Evolutionary conservation across 1,284 basidiomycete species (phyloP).

Genomic region (Kwoniella shivajii): DNA sequence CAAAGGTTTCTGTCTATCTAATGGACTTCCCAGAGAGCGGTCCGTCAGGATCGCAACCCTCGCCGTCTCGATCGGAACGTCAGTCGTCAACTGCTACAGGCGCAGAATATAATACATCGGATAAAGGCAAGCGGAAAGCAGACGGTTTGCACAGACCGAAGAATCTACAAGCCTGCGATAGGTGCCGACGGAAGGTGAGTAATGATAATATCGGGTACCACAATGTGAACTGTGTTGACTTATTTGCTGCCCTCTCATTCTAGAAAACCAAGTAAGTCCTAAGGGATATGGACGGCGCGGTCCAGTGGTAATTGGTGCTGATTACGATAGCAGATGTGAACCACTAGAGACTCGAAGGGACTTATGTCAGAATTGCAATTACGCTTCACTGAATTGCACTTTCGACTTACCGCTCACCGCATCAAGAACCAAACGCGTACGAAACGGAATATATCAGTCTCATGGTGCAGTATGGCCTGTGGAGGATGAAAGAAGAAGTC

Average conservation of each 20-base stretch:
- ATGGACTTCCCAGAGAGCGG: constrained; percentile 5
- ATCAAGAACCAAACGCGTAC: constrained; percentile 33
- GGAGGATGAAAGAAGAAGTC: not conserved
- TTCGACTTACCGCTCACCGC: constrained; percentile 34
- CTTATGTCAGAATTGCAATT: constrained; percentile 24
- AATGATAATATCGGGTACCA: no score
- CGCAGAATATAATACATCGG: not conserved
- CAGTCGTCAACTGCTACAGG: not conserved
- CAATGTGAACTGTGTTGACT: no score
- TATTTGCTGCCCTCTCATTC: not conserved
- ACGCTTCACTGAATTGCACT: constrained; percentile 21
- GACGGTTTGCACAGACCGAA: constrained; percentile 6
- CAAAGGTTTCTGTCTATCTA: not conserved
- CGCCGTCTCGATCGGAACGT: not conserved
- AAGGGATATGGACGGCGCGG: not conserved
- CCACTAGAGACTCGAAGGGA: constrained; percentile 11
- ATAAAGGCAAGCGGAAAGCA: constrained; percentile 9
- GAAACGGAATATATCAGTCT: constrained; percentile 16
- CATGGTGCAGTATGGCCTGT: not conserved
- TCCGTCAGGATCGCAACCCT: constrained; percentile 1
- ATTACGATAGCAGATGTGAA: constrained; percentile 15
- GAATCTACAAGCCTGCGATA: constrained; percentile 33
- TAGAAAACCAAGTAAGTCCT: constrained; percentile 18
- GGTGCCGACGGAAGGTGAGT: constrained; percentile 34
- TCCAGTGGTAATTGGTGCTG: not conserved